These are phyloP conservation scores for Populus hybrid DNA, from an alignment of 441 rosid species.

Conservation along the genomic window DNA sequence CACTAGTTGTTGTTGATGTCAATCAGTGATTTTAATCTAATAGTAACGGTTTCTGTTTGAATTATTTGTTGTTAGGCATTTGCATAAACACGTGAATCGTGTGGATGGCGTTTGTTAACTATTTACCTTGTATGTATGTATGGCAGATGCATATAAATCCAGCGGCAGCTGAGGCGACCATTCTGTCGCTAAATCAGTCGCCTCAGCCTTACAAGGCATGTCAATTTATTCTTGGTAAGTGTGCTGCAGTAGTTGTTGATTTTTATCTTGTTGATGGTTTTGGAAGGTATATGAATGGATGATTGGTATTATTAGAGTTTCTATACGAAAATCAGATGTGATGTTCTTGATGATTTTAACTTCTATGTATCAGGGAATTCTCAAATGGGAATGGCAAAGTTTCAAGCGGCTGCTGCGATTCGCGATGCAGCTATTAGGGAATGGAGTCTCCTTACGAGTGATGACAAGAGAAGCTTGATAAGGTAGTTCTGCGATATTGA, in stretches of 20 bases:
- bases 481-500: constrained; percentile 35
- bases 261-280: neutral
- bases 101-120: neutral
- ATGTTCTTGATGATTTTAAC: neutral
- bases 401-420: constrained; percentile 95
- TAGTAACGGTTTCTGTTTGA: too few relatives aligned
- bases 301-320: neutral
- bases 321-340: neutral
- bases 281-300: neutral
- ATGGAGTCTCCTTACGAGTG: constrained; percentile 76
- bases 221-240: constrained; percentile 79
- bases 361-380: constrained; percentile 61
- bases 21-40: neutral
- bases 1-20: neutral
- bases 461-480: constrained; percentile 76
- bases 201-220: constrained; percentile 88
- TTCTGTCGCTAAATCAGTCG: constrained; percentile 74
- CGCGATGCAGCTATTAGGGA: constrained; percentile 96
- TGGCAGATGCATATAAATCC: constrained; percentile 81
- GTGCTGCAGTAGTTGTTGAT: neutral
- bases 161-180: constrained; percentile 80
- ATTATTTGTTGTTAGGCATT: neutral
- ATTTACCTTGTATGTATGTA: neutral
- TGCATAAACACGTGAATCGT: neutral
- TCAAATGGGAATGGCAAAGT: constrained; percentile 88